Base-by-base conservation (phyloP, 106 monocot genomes). In the Dendrobium officinale region DNA sequence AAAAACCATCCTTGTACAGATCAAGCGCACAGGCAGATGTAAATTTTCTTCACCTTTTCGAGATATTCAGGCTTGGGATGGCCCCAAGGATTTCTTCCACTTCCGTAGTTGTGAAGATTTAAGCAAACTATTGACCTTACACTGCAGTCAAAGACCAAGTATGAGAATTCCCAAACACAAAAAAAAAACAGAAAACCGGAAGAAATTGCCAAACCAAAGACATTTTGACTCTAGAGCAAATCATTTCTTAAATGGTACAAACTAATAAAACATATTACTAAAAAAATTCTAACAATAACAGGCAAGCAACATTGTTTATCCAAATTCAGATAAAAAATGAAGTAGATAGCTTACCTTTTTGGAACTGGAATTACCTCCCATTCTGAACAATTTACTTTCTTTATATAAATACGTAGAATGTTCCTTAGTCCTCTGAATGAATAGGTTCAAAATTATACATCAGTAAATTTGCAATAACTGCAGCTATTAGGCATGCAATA, bases 71-170 rank as follows among this genome's bases (percentile, higher is more conserved):
- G 91, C 73, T 92, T 92, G 58, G 87, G 86, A 79, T 79, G 82
- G 13, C 98, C 98, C 98, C 98, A 99, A 9, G 98, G 98, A 82
- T 99, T 85, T 79, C 88, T 92, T 74, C 98, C 98, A 82, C 98
- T 93, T 47, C 87, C 98, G 85, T 99, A 99, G 54, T 80, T 99
- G 77, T 88, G 89, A 61, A 95, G 95, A 93, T 99, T 99, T 55
- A 99, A 55, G 67, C 82, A 88, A 84, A 99, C 92, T 55, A 95
- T 87, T 20, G 94, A 85, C 78, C 94, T 91, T 64, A 99, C 86
- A 81, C 98, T 95, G 92, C 81, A 91, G 17, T 40, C 24, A 83
- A 42, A 42, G 0, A 76, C 22, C 49, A 29, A 26, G 26, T 22
- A 4, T 76, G 15, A 49, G 2, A 47, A 48, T 15, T 10, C 13